Evolutionary conservation across 2,329 filamentous ascomycete species (phyloP), one percentile per base, ranked within the genome.

Genomic region (Colletotrichum liriopes): DNA sequence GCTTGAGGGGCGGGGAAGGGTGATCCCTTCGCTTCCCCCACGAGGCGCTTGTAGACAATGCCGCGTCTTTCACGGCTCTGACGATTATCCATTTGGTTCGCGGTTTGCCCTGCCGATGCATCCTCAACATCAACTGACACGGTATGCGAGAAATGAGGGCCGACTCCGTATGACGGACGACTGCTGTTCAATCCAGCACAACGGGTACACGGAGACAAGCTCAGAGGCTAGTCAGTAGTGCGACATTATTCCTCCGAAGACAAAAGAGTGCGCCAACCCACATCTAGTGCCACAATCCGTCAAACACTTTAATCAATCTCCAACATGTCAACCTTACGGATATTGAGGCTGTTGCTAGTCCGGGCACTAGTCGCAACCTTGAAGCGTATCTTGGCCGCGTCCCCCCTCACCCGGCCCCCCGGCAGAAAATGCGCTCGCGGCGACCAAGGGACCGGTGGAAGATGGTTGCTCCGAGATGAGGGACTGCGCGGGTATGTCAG

Each of bases 381-480:
- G 59, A 70, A 72, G 43, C 52, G 39, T 49, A 64, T 60, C 70
- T 72, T 70, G 70, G 70, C 60, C 61, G 59, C 60, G 32, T 65
- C 52, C 20, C 47, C 54, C 26, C 29, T 32, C 29, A 32, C 29
- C 29, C 29, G 29, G 29, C 6, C 65, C 65, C 29, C 59, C 20
- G 20, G 20, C 18, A 12, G 45, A 26, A 37, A 12, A 32, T 41
- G 37, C n/a, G 9, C 52, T 63, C 52, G 54, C 52, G 52, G 45
- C 41, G 11, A 45, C 65, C 37, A 29, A 23, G 35, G 37, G 35
- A 26, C 66, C 59, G 60, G 11, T 70, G 70, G 70, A 70, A 72
- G 59, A 72, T 65, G 70, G 65, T 65, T 55, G 70, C 45, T 70
- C 70, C 65, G 70, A 70, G 59, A 70, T 65, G 54, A 72, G 70